Base-by-base conservation (phyloP, 2,329 filamentous ascomycete genomes). In the Neofusicoccum parvum region DNA sequence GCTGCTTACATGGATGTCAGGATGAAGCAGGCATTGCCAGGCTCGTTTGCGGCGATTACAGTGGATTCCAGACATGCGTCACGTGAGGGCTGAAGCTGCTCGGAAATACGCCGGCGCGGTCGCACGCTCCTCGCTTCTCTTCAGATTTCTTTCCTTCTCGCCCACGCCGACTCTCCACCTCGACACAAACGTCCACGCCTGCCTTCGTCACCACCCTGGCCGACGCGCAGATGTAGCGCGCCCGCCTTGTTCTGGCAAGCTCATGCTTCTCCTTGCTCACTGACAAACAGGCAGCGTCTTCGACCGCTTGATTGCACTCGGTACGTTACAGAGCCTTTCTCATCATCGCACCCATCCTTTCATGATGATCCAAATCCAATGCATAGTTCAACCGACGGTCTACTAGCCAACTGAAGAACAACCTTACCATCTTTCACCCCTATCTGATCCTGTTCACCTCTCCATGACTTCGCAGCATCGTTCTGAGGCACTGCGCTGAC, bases 321-420 rank as follows among this genome's bases (percentile, higher is more conserved):
- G 54, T 59, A 45, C 23, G 54, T 59, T 14, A 3, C 11, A 14
- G 2, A 20, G 1, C 15, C 12, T 34, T 27, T 34, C 17, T 20
- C 37, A 12, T 39, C 37, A 10, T 34, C 15, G 23, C 39, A 43
- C 14, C 9, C 60, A 9, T 23, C 15, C n/a, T n/a, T 36, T 15
- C 49, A 37, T 64, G 62, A 64, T 64, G 62, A 56, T 64, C 41
- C 51, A 56, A 56, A 36, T 34, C 48, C n/a, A 20, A 46, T 64
- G 62, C 62, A 64, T 64, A 64, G 62, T 64, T 64, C 62, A 64
- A 56, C 62, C 62, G 62, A 64, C 62, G 39, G 51, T 27, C 27
- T 48, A 32, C 27, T n/a, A 41, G 15, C 49, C 60, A 49, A 34
- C 51, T 64, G 62, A 51, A 58, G 62, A 64, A 64, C 43, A 64